A percentile compares a stretch with the other conserved stretches of the same genome.
These are phyloP conservation scores for Nothophoma quercina DNA, from an alignment of 2,329 filamentous ascomycete genomes.

Conservation along the genomic window DNA sequence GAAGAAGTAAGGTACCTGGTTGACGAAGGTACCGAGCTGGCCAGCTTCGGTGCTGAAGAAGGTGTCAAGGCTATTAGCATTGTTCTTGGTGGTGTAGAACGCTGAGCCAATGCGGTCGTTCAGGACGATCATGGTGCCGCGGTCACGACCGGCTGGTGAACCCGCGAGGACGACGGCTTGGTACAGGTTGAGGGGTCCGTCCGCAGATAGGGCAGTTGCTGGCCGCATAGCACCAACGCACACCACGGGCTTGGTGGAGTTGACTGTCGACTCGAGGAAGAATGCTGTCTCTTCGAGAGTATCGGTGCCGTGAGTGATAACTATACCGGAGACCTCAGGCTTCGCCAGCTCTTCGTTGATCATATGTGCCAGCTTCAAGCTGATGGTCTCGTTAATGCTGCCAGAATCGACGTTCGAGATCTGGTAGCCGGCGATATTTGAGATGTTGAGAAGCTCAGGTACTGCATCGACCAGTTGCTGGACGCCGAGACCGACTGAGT, in stretches of 20 bases:
- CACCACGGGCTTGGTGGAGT: conserved; percentile 66
- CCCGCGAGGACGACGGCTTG: conserved; percentile 66
- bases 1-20: conserved; percentile 67
- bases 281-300: conserved; percentile 70
- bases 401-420: conserved; percentile 47
- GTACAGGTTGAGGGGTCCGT: conserved; percentile 69
- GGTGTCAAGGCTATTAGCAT: conserved; percentile 69
- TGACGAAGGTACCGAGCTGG: conserved; percentile 65
- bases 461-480: conserved; percentile 62
- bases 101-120: conserved; percentile 68
- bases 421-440: conserved; percentile 61
- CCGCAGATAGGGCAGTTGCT: conserved; percentile 67
- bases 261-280: conserved; percentile 66
- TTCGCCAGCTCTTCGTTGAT: conserved; percentile 60
- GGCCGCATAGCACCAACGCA: conserved; percentile 70
- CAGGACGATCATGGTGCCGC: conserved; percentile 67
- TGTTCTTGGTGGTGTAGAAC: conserved; percentile 67
- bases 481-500: conserved; percentile 61
- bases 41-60: conserved; percentile 65
- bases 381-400: conserved; percentile 57
- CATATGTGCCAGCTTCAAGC: conserved; percentile 57
- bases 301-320: conserved; percentile 72
- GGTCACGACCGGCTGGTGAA: conserved; percentile 53
- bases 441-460: conserved; percentile 62
- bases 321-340: conserved; percentile 55